Evolutionary conservation across 148 eudicot species (phyloP), one percentile per base, ranked within the genome.

Genomic region (Spergularia bocconei): DNA sequence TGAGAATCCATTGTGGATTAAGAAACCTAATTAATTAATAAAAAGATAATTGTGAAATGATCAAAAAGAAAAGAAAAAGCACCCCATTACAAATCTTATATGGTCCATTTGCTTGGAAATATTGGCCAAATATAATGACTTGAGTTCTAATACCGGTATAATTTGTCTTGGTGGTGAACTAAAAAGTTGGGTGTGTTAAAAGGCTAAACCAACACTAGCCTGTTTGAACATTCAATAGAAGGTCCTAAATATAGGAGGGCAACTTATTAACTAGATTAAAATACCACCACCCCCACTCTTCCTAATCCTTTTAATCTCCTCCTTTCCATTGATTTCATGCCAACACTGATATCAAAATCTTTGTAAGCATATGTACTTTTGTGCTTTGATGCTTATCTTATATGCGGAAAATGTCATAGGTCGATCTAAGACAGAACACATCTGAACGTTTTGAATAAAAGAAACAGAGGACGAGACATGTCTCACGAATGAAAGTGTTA

Each of bases 191-290:
- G 65, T 23, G 62, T 60, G 74, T 44, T 60, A 62, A 73, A 79
- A 79, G 82, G 75, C 75, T 79, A 65, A 81, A 68, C 74, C 74
- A 77, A 77, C 60, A 81, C 73, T 77, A 77, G 81, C 75, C 84
- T 73, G 73, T 81, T 81, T 63, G 55, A 29, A 36, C 50, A 54
- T 29, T 80, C 47, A 57, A 50, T 77, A 67, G 67, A 67, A 13
- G 60, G 36, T 73, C 69, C 58, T 59, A 77, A 70, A 53, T 56
- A 63, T 63, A 76, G 72, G 54, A 66, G 29, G 52, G 50, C 52
- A 19, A 16, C 20, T 61, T 36, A 59, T 61, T 36, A 59, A 80
- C 36, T 50, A 62, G 55, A 41, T 29, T 50, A 62, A 63, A 41
- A 65, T 36, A 71, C 57, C 74, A 65, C 21, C 64, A 41, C 69